phyloP scores from a whole-genome alignment of 179 eudicot genomes.

The Actinidia chinensis region DNA sequence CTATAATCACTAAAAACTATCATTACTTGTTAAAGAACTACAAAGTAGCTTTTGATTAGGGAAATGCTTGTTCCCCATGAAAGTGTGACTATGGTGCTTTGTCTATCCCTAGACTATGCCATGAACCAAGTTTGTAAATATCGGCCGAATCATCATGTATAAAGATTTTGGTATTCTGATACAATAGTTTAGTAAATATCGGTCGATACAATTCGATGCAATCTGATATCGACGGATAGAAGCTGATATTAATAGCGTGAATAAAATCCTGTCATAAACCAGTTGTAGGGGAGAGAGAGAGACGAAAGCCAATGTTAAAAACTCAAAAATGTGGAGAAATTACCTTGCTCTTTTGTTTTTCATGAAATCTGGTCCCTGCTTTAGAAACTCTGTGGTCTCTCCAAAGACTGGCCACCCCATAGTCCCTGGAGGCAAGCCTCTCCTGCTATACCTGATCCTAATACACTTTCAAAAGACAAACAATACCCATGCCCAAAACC shows the following conservation, averaged over 20 bases:
- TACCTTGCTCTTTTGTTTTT: slow-evolving; percentile 78
- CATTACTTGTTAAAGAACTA: too few species aligned
- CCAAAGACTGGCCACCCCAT: slow-evolving; percentile 99
- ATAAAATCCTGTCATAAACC: too few species aligned
- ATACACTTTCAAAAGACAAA: slow-evolving; percentile 72
- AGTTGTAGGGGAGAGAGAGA: neutral
- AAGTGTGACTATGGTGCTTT: neutral
- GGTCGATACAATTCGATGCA: too few species aligned
- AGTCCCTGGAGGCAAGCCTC: slow-evolving; percentile 85
- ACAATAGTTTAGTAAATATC: too few species aligned
- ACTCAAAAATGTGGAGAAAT: neutral
- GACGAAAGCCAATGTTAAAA: neutral
- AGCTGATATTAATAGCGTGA: too few species aligned
- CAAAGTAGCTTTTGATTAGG: too few species aligned
- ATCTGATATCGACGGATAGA: too few species aligned
- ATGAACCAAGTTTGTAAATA: too few species aligned
- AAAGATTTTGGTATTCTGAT: too few species aligned
- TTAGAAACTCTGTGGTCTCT: slow-evolving; percentile 84
- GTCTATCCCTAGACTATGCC: too few species aligned
- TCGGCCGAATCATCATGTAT: too few species aligned
- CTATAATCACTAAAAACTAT: neutral
- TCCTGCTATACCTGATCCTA: slow-evolving; percentile 59
- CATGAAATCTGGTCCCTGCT: slow-evolving; percentile 86
- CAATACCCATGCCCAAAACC: slow-evolving; percentile 39
- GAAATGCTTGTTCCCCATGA: neutral